phyloP scores from a whole-genome alignment of 2,329 filamentous ascomycete genomes.

The Myriangium duriaei region DNA sequence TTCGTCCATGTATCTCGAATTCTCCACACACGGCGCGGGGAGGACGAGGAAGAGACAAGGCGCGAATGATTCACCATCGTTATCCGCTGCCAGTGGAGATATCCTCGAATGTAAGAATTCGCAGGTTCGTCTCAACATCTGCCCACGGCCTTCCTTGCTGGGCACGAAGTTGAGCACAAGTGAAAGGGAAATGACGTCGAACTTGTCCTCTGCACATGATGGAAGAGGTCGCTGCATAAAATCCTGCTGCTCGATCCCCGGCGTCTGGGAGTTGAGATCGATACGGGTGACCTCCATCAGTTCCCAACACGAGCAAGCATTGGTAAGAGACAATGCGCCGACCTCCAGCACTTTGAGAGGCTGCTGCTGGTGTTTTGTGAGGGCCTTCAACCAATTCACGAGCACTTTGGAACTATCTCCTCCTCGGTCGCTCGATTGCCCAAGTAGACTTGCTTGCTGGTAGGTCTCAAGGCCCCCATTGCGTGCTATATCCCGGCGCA shows the following conservation, averaged over 20 bases:
- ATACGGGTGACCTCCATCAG: slow-evolving; percentile 68
- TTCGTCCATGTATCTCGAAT: slow-evolving; percentile 81
- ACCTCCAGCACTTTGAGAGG: slow-evolving; percentile 69
- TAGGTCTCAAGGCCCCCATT: slow-evolving; percentile 48
- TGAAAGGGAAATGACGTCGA: slow-evolving; percentile 85
- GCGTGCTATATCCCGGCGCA: slow-evolving; percentile 40
- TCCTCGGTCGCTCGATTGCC: slow-evolving; percentile 47
- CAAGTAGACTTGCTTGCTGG: slow-evolving; percentile 50
- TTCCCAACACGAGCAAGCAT: slow-evolving; percentile 65
- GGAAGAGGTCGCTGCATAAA: slow-evolving; percentile 85
- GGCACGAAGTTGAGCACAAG: slow-evolving; percentile 92
- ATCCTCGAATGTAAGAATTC: slow-evolving; percentile 48
- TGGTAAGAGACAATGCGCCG: slow-evolving; percentile 71
- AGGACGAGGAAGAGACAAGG: slow-evolving; percentile 80
- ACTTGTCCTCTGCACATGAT: slow-evolving; percentile 45
- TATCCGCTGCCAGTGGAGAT: slow-evolving; percentile 8
- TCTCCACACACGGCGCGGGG: slow-evolving; percentile 74
- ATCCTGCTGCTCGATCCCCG: slow-evolving; percentile 74
- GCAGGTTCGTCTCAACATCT: slow-evolving; percentile 70
- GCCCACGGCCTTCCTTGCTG: slow-evolving; percentile 57
- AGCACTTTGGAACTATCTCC: slow-evolving; percentile 51
- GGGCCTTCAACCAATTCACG: slow-evolving; percentile 42
- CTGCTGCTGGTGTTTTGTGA: not conserved
- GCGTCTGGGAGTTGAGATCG: slow-evolving; percentile 76
- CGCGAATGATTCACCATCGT: slow-evolving; percentile 29